Evolutionary conservation across 331 rosid genomes (phyloP).

Genomic region (Phaseolus coccineus): DNA sequence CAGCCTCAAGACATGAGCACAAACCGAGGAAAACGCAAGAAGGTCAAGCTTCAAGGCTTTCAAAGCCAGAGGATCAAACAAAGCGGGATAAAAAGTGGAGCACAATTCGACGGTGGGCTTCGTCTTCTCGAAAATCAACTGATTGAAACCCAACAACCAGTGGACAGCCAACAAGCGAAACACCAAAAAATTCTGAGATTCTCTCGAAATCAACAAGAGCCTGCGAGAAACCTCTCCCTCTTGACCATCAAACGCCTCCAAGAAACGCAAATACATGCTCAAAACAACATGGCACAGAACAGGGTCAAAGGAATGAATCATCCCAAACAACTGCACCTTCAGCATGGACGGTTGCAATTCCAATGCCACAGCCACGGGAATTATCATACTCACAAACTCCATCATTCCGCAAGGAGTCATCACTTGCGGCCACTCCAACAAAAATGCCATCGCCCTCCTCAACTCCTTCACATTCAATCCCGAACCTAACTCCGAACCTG

Average conservation of each 20-base stretch:
- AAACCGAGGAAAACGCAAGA: conserved; percentile 69
- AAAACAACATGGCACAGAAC: conserved; percentile 81
- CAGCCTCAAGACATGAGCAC: conserved; percentile 43
- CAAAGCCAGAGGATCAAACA: conserved; percentile 91
- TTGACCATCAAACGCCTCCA: conserved; percentile 87
- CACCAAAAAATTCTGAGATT: conserved; percentile 75
- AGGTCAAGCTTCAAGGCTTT: conserved; percentile 93
- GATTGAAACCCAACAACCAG: conserved; percentile 87
- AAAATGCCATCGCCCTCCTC: conserved; percentile 82
- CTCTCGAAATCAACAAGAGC: conserved; percentile 74
- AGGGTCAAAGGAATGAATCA: conserved; percentile 87
- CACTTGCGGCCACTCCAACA: conserved; percentile 91
- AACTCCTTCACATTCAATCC: conserved; percentile 77
- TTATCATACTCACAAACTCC: conserved; percentile 76
- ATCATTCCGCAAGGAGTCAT: conserved; percentile 87
- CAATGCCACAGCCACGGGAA: conserved; percentile 76
- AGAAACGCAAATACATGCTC: conserved; percentile 70
- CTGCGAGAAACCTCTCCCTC: conserved; percentile 69
- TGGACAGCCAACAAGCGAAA: conserved; percentile 87
- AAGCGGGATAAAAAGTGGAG: conserved; percentile 63
- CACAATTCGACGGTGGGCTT: conserved; percentile 52
- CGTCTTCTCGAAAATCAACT: conserved; percentile 54
- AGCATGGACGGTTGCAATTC: conserved; percentile 92
- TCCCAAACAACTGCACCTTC: conserved; percentile 94
- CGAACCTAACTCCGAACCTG: conserved; percentile 35